A percentile compares a stretch with the other conserved stretches of the same genome.
Conservation (phyloP, 306 rosid species). For the Medicago lupulina region DNA sequence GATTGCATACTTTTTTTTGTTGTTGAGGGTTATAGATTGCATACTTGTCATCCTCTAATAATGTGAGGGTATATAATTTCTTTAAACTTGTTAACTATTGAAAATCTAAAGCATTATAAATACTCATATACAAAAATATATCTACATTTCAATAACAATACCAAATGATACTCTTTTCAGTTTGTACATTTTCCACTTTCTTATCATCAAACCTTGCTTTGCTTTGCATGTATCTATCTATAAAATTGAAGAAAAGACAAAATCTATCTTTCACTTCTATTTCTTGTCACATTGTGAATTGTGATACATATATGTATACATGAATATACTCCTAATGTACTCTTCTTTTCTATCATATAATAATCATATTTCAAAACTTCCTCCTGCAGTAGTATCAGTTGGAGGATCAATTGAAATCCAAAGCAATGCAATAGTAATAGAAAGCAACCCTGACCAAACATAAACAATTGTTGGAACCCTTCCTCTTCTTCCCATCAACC, state of each 20-base stretch:
- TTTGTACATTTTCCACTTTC: constrained; percentile 31
- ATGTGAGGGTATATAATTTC: neutral
- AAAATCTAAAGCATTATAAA: neutral
- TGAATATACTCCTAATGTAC: neutral
- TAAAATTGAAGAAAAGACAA: neutral
- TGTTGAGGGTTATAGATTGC: neutral
- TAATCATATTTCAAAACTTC: constrained; percentile 38
- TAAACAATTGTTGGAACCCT: constrained; percentile 72
- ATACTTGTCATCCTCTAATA: neutral
- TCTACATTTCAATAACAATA: constrained; percentile 4
- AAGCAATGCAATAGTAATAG: constrained; percentile 76
- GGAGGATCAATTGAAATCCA: constrained; percentile 75
- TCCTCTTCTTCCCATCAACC: constrained; percentile 91
- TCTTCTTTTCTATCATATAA: neutral
- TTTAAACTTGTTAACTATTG: neutral
- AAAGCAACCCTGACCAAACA: constrained; percentile 79
- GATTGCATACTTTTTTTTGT: neutral
- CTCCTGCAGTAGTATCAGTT: constrained; percentile 32
- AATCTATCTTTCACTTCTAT: neutral
- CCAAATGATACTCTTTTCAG: neutral
- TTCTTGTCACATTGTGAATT: neutral
- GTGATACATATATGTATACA: neutral
- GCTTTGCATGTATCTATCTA: neutral
- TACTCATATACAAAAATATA: neutral
- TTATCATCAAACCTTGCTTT: neutral